Base-by-base conservation (phyloP, 1,284 basidiomycete species). In the Athelia psychrophila region DNA sequence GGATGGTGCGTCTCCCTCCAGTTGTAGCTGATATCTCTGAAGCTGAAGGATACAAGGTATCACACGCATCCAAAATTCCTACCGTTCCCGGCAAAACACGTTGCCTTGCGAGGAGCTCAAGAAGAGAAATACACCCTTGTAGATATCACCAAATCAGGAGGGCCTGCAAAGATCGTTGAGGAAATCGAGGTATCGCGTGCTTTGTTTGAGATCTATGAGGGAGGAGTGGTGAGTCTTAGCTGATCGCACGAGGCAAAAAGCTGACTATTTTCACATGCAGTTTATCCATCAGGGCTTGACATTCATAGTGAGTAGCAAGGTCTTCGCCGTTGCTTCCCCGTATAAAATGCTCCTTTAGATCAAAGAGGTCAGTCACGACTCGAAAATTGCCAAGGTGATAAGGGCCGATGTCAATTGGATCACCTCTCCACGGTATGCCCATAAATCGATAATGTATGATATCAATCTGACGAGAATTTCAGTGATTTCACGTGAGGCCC, bases 111-210 rank as follows among this genome's bases (percentile, higher is more conserved):
- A 51, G 91, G 89, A 1, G 79, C 75, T 2, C 81, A 87, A 58
- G 91, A 95, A 58, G 88, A 91, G 40, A 86, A 79, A 56, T 96
- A 96, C 65, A 74, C 75, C 30, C 79, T 93, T 32, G 76, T 95
- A 12, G 88, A 93, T 60, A 64, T 90, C 40, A 56, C 72, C 0
- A 65, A 69, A 50, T 54, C 65, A 50, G 62, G 68, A 50, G 72
- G 74, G 5, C 64, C 56, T 0, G 74, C 78, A 2, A 75, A 69
- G 42, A 75, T 93, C 22, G 65, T 96, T 23, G 93, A 96, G 69
- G 91, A 95, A 64, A 76, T 95, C n/a, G 93, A 96, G 68, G 68
- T 87, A 33, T 92, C 90, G 23, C 75, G 93, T 23, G 91, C 92
- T 0, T 74, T 95, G 55, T 95, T 95, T 56, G 93, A 95, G 66